Evolutionary conservation across 2,329 filamentous ascomycete genomes (phyloP), one percentile per base, ranked within the genome.

Genomic region (Thielaviopsis populi): DNA sequence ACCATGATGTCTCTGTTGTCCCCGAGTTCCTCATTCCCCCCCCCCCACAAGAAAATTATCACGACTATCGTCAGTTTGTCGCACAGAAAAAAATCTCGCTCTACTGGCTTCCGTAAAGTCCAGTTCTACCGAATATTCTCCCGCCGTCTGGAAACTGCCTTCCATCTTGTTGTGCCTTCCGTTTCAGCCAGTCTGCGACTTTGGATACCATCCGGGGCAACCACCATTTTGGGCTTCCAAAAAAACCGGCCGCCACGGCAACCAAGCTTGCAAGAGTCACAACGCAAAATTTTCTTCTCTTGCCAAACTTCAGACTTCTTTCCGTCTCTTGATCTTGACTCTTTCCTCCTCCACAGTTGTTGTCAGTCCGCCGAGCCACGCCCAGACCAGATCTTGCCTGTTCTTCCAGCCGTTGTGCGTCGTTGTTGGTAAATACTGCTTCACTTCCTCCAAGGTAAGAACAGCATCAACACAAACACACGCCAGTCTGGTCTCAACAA

Each of bases 401-500:
- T 17, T n/a, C 24, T 30, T 19, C 17, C 17, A 37, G 13, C 1
- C 53, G 15, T 50, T 24, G 46, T 50, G 46, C 6, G 27, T 46
- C 6, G 5, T 56, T 56, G 53, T 56, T 56, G 30, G 30, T 56
- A 56, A 37, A 56, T 37, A 56, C 30, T 4, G 53, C 30, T 33
- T 56, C 17, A 33, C 53, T 19, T 10, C 10, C 30, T 10, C 10
- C 30, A n/a, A 17, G 53, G 27, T 37, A 56, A 37, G 53, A 56
- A n/a, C 53, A 56, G 37, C 53, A 33, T 56, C 53, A 54, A 56
- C 13, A 56, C 53, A 56, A 56, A 19, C 53, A 37, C 27, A 56
- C 24, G 3, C 1, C 30, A 30, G 30, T 56, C 53, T 56, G 53
- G 53, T 56, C 53, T 56, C 30, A 56, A 56, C 15, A 56, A 37